phyloP scores from a whole-genome alignment of 1,139 yeast species.

The Lodderomyces parapsilosis region DNA sequence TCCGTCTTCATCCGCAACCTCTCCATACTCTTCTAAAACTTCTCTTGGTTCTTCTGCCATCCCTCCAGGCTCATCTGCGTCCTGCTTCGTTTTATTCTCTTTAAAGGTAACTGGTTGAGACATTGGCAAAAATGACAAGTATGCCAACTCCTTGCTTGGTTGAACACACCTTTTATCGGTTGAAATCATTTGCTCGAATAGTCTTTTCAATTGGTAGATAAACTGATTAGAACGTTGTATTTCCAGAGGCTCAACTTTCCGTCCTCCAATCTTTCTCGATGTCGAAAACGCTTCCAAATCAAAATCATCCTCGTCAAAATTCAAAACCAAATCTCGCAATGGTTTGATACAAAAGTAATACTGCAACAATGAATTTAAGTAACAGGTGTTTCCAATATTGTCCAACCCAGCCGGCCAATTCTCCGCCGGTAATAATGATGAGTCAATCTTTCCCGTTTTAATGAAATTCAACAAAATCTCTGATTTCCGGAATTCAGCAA shows the following conservation, averaged over 20 bases:
- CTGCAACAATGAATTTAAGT: slow-evolving; percentile 84
- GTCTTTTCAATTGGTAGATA: slow-evolving; percentile 63
- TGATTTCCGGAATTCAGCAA: slow-evolving; percentile 51
- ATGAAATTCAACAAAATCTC: slow-evolving; percentile 53
- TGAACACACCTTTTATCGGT: slow-evolving; percentile 65
- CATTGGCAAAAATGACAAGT: slow-evolving; percentile 79
- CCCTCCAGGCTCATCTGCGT: no score
- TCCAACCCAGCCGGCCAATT: slow-evolving; percentile 89
- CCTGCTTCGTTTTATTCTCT: slow-evolving; percentile 2
- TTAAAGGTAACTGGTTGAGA: slow-evolving; percentile 64
- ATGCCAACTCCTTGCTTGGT: slow-evolving; percentile 84
- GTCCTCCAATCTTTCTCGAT: slow-evolving; percentile 77
- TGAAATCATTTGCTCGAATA: slow-evolving; percentile 69
- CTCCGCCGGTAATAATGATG: slow-evolving; percentile 57
- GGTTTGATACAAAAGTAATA: slow-evolving; percentile 87
- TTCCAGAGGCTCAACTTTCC: slow-evolving; percentile 71
- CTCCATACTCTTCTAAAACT: no score
- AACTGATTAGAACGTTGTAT: slow-evolving; percentile 81
- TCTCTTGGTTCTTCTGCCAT: no score
- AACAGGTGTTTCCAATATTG: slow-evolving; percentile 95
- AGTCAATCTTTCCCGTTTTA: slow-evolving; percentile 59
- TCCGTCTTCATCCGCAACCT: slow-evolving; percentile 11
- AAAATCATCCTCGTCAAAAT: slow-evolving; percentile 42
- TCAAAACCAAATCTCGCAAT: slow-evolving; percentile 62
- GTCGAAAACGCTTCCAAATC: slow-evolving; percentile 15